phyloP scores from a whole-genome alignment of 2,329 filamentous ascomycete genomes.

The Nemania diffusa region DNA sequence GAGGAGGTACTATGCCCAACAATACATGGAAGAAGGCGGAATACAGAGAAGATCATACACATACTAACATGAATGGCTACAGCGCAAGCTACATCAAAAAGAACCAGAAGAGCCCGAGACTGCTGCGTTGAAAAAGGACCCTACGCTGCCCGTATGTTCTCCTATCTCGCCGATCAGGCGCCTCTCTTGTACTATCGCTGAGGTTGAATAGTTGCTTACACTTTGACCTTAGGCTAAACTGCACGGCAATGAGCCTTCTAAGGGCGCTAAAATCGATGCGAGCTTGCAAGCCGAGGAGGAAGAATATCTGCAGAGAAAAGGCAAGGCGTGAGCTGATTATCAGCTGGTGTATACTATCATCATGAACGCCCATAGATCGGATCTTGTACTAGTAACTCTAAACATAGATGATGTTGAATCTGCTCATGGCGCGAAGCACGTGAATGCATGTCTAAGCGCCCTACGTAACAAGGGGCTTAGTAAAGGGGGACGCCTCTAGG shows the following conservation, averaged over 20 bases:
- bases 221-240: slow-evolving; percentile 60
- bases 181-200: not conserved
- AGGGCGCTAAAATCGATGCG: slow-evolving; percentile 77
- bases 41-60: slow-evolving; percentile 6
- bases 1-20: slow-evolving; percentile 61
- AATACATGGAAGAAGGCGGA: slow-evolving; percentile 6
- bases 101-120: slow-evolving; percentile 59
- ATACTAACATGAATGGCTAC: slow-evolving; percentile 11
- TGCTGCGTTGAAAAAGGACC: slow-evolving; percentile 64
- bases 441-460: not conserved
- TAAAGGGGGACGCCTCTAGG: too few species aligned
- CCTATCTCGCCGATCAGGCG: slow-evolving; percentile 1
- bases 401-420: not conserved
- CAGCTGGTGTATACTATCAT: not conserved
- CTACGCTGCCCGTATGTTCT: slow-evolving; percentile 64
- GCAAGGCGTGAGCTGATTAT: slow-evolving; percentile 52
- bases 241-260: slow-evolving; percentile 79
- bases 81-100: slow-evolving; percentile 49
- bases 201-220: not conserved
- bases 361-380: not conserved
- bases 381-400: slow-evolving; percentile 8
- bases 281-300: slow-evolving; percentile 75
- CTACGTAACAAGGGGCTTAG: not conserved
- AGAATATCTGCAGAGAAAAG: slow-evolving; percentile 70
- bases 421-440: not conserved